phyloP scores from a whole-genome alignment of 768 basidiomycete species.

The Trametes cinnabarina region DNA sequence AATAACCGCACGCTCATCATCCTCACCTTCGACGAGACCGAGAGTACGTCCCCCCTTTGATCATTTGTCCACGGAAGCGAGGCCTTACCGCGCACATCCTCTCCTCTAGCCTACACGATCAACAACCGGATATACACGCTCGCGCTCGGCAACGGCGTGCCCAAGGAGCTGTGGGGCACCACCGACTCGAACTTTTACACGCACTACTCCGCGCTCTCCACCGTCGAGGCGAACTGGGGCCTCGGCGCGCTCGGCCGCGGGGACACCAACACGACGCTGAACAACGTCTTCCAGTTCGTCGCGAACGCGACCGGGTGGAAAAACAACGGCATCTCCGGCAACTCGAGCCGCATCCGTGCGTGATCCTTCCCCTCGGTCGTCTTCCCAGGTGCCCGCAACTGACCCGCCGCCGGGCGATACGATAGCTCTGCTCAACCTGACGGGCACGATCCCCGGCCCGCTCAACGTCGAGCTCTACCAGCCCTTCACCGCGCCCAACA shows the following conservation, averaged over 20 bases:
- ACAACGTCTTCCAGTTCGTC: slow-evolving; percentile 55
- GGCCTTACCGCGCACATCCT: too few relatives aligned
- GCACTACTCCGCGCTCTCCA: slow-evolving; percentile 57
- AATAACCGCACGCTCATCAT: slow-evolving; percentile 52
- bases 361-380: background rate
- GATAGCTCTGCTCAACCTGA: slow-evolving; percentile 41
- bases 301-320: slow-evolving; percentile 45
- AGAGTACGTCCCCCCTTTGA: slow-evolving; percentile 17
- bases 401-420: too few relatives aligned
- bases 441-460: slow-evolving; percentile 42
- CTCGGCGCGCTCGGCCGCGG: slow-evolving; percentile 58
- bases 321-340: slow-evolving; percentile 33
- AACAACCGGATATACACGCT: slow-evolving; percentile 50
- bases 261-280: slow-evolving; percentile 48
- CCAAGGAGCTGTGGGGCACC: slow-evolving; percentile 39
- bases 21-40: slow-evolving; percentile 63
- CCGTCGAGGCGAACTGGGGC: slow-evolving; percentile 60
- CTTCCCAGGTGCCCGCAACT: too few relatives aligned
- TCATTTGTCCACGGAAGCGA: too few relatives aligned
- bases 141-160: slow-evolving; percentile 47
- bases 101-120: slow-evolving; percentile 24
- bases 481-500: slow-evolving; percentile 46
- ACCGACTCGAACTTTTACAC: slow-evolving; percentile 56
- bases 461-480: slow-evolving; percentile 40
- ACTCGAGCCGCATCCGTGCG: slow-evolving; percentile 26